phyloP scores from a whole-genome alignment of 2,329 filamentous ascomycete species.

The Exophiala oligosperma region DNA sequence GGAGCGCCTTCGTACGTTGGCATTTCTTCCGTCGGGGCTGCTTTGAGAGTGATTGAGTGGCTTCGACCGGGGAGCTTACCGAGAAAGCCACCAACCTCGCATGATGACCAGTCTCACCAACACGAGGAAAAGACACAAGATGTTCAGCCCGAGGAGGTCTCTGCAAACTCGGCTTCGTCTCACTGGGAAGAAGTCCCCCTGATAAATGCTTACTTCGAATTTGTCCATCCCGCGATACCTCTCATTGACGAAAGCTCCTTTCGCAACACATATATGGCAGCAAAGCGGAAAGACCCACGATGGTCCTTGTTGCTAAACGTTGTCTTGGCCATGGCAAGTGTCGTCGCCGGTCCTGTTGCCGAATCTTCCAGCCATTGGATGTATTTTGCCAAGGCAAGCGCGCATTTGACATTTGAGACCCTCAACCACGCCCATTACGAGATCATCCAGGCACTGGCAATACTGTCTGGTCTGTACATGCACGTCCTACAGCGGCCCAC shows the following conservation, averaged over 20 bases:
- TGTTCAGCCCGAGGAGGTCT: conserved; percentile 33
- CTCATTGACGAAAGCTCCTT: conserved; percentile 73
- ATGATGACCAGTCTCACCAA: conserved; percentile 38
- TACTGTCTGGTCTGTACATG: conserved; percentile 74
- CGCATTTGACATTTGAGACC: conserved; percentile 65
- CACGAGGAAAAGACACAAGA: conserved; percentile 37
- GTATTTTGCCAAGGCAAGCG: conserved; percentile 68
- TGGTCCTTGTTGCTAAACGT: conserved; percentile 77
- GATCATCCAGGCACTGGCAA: conserved; percentile 67
- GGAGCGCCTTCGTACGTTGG: conserved; percentile 67
- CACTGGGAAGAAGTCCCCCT: conserved; percentile 68
- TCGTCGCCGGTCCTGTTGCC: conserved; percentile 61
- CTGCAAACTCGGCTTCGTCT: conserved; percentile 53
- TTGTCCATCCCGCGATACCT: conserved; percentile 69
- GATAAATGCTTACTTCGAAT: conserved; percentile 74
- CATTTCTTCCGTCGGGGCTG: conserved; percentile 73
- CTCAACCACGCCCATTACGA: conserved; percentile 72
- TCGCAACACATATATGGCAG: conserved; percentile 63
- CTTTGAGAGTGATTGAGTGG: conserved; percentile 67
- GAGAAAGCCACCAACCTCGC: conserved; percentile 40
- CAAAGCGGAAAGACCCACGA: conserved; percentile 63
- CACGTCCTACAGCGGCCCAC: conserved; percentile 77
- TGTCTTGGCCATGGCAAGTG: conserved; percentile 73
- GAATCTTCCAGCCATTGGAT: conserved; percentile 63
- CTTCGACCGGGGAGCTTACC: conserved; percentile 53